These are phyloP conservation scores for Pneumocystis jirovecii DNA, from an alignment of 1,139 yeast genomes.

Conservation along the genomic window DNA sequence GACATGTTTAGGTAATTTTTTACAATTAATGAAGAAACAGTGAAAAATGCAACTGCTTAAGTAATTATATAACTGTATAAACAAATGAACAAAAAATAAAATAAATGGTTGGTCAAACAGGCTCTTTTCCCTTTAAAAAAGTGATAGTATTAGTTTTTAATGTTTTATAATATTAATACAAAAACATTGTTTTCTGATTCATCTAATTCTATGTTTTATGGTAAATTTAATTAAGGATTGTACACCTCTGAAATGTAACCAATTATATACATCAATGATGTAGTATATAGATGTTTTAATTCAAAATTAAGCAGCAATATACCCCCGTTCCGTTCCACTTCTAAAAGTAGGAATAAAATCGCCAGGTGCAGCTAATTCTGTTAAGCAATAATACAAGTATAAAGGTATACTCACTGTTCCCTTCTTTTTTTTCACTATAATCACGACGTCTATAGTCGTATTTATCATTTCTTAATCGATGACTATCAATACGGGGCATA, in stretches of 20 bases:
- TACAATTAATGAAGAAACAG: background rate
- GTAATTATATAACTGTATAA: background rate
- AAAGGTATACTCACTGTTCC: background rate
- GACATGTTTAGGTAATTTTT: background rate
- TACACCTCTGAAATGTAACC: background rate
- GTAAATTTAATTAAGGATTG: background rate
- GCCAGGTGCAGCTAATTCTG: conserved; percentile 10
- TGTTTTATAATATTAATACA: background rate
- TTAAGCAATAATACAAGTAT: background rate
- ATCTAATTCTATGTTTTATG: background rate
- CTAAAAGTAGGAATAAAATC: conserved; percentile 13
- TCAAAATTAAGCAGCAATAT: conserved; percentile 23
- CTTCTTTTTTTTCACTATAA: conserved; percentile 11
- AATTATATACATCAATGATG: background rate
- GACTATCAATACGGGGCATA: conserved; percentile 7
- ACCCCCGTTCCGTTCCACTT: conserved; percentile 13
- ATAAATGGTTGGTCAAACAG: background rate
- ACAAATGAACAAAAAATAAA: background rate
- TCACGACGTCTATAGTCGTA: conserved; percentile 12
- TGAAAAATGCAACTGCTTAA: background rate
- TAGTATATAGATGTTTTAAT: background rate
- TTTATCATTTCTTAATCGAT: conserved; percentile 6
- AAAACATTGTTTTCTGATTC: background rate
- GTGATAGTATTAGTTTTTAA: background rate
- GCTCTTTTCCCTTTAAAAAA: background rate